Evolutionary conservation across 768 basidiomycete species (phyloP).

Genomic region (Boletellus ananas): DNA sequence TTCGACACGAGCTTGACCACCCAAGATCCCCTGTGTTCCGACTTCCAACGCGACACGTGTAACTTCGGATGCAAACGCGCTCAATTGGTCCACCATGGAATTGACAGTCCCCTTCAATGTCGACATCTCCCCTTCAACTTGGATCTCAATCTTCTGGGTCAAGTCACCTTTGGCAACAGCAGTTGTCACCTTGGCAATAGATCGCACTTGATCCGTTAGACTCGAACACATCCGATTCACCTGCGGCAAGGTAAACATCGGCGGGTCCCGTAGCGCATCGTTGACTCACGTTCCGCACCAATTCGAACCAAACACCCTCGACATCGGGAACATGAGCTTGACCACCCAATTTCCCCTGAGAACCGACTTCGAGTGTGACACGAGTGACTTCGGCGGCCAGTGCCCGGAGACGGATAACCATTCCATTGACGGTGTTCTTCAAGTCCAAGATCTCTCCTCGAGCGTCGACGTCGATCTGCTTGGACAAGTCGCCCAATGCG

Average conservation of each 20-base stretch:
- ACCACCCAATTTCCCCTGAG: slow-evolving; percentile 84
- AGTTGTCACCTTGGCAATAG: slow-evolving; percentile 81
- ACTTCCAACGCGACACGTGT: slow-evolving; percentile 85
- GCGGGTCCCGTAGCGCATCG: background rate
- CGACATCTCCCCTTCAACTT: slow-evolving; percentile 83
- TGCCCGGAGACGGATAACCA: slow-evolving; percentile 51
- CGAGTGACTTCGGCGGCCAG: slow-evolving; percentile 81
- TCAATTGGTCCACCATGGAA: slow-evolving; percentile 90
- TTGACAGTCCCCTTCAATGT: slow-evolving; percentile 83
- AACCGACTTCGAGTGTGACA: slow-evolving; percentile 82
- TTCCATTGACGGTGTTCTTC: slow-evolving; percentile 57
- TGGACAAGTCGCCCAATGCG: slow-evolving; percentile 82
- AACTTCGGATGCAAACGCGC: slow-evolving; percentile 81
- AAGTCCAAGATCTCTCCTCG: slow-evolving; percentile 87
- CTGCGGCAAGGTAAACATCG: slow-evolving; percentile 29
- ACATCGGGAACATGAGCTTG: slow-evolving; percentile 87
- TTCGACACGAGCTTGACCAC: slow-evolving; percentile 86
- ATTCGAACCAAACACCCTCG: slow-evolving; percentile 86
- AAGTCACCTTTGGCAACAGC: slow-evolving; percentile 89
- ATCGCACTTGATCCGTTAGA: slow-evolving; percentile 76
- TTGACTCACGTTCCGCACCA: slow-evolving; percentile 63
- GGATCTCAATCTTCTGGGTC: slow-evolving; percentile 90
- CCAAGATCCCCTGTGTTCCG: slow-evolving; percentile 86
- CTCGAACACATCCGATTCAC: slow-evolving; percentile 81
- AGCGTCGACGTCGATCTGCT: slow-evolving; percentile 89